Base-by-base conservation (phyloP, 2,329 filamentous ascomycete genomes). In the Aspergillus pseudoviridinutans region DNA sequence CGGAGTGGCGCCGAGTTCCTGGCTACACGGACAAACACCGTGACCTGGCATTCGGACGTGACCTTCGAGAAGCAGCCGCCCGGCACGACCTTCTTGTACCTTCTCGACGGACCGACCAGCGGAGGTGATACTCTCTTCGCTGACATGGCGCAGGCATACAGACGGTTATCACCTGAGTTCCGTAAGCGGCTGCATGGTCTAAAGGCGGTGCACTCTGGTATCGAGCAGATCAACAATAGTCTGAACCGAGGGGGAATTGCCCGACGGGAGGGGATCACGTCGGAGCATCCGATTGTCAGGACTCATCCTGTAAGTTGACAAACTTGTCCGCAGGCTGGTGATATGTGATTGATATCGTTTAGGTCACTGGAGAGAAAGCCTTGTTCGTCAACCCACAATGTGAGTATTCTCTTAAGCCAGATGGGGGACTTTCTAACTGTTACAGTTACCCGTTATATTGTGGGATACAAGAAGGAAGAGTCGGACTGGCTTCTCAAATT, bases 41-140 rank as follows among this genome's bases (percentile, higher is more conserved):
- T 95, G 1, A 90, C 90, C 7, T 96, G 91, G 91, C 92, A 96
- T 76, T 90, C 87, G 0, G 92, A 96, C 64, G 87, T 96, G 1
- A 90, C 89, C 0, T 96, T 95, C 70, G 92, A 96, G 78, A 79
- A 84, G 64, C 92, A 97, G 76, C 91, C 92, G 1, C 91, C 92
- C 0, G 91, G 91, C 29, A 96, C 91, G 0, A 96, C 92, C 0
- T 95, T 96, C 75, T 76, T 96, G 38, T 96, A 95, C 70, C 81
- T 92, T 51, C 82, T 97, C n/a, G 91, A 96, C 69, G 87, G 84
- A 49, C 92, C 92, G 1, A 80, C 84, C 42, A 87, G 85, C 0
- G 92, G 92, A 38, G 92, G 92, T 50, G 92, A 96, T 70, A 96
- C 92, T 0, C 78, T 95, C 3, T 96, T 96, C 67, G 85, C 82